phyloP scores from a whole-genome alignment of 306 rosid genomes.

The Fragaria iinumae region DNA sequence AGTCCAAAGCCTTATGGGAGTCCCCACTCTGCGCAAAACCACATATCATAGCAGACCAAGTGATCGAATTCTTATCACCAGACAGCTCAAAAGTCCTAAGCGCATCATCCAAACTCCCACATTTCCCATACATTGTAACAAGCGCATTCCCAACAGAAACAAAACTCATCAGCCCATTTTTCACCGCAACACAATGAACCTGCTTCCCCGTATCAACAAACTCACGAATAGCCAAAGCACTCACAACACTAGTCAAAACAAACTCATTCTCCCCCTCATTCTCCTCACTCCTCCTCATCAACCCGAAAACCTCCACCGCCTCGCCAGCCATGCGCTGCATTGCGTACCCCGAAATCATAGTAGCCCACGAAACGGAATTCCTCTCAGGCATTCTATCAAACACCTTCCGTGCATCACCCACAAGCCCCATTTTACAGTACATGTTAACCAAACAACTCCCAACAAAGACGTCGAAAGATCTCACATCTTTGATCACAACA shows the following conservation, averaged over 20 bases:
- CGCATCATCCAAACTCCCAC: slow-evolving; percentile 76
- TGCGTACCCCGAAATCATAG: slow-evolving; percentile 79
- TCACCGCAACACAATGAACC: slow-evolving; percentile 62
- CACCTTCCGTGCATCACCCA: slow-evolving; percentile 59
- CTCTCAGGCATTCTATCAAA: slow-evolving; percentile 28
- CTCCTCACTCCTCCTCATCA: slow-evolving; percentile 38
- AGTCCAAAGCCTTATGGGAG: slow-evolving; percentile 50
- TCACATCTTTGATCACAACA: slow-evolving; percentile 47
- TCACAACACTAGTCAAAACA: slow-evolving; percentile 58
- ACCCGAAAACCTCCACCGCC: slow-evolving; percentile 47
- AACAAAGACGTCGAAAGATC: slow-evolving; percentile 59
- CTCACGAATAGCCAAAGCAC: slow-evolving; percentile 42
- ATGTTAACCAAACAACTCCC: slow-evolving; percentile 69
- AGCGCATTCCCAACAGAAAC: slow-evolving; percentile 69
- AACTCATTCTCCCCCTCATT: slow-evolving; percentile 49
- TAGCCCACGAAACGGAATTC: slow-evolving; percentile 72
- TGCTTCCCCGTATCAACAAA: slow-evolving; percentile 54
- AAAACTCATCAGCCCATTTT: slow-evolving; percentile 54
- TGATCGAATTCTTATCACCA: slow-evolving; percentile 66
- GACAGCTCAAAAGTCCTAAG: slow-evolving; percentile 50
- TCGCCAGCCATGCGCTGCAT: slow-evolving; percentile 39
- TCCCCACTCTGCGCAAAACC: slow-evolving; percentile 81
- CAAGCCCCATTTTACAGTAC: slow-evolving; percentile 55
- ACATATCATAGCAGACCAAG: slow-evolving; percentile 88
- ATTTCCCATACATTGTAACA: slow-evolving; percentile 78